Evolutionary conservation across 202 grass and related monocot species (phyloP), one percentile per base, ranked within the genome.

Genomic region (Setaria italica): DNA sequence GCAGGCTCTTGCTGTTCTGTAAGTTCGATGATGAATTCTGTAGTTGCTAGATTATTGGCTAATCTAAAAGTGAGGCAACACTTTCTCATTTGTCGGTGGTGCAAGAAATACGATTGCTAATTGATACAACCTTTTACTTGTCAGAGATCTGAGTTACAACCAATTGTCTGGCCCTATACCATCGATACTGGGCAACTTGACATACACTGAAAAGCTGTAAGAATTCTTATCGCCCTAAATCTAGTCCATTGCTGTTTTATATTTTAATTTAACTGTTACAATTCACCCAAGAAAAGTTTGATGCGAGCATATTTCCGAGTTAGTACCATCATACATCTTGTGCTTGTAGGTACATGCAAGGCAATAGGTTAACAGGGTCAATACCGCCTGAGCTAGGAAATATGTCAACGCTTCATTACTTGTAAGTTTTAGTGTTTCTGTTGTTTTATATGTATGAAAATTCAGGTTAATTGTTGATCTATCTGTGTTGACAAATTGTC

Each of bases 171-270:
- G 97, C 45, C 64, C 94, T 35, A 89, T 99, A 81, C 97, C 97
- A 67, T 90, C 89, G 0, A 97, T 99, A 85, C 80, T 99, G 53
- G 97, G 97, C 78, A 99, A 99, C 75, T 86, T 99, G 88, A 93
- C 97, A 55, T 99, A 97, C 87, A 97, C 97, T 4, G 97, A 99
- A 81, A 99, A 99, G 70, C 70, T 99, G 97, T 99, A 97, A 94
- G 90, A 70, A 57, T 86, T 37, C 68, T 39, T 69, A 47, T 21
- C 20, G 25, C 42, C 47, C 20, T 33, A 62, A 37, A 30, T 80
- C n/a, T 69, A 1, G 51, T 67, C 53, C 60, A 82, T 9, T 77
- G 76, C 63, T 72, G 60, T 80, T 83, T 84, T 7, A 51, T 51
- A 70, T 91, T 89, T 88, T 78, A 33, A 2, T 69, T 81, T 72